Evolutionary conservation across 2,329 filamentous ascomycete species (phyloP).

Genomic region (Penicillium vulpinum): DNA sequence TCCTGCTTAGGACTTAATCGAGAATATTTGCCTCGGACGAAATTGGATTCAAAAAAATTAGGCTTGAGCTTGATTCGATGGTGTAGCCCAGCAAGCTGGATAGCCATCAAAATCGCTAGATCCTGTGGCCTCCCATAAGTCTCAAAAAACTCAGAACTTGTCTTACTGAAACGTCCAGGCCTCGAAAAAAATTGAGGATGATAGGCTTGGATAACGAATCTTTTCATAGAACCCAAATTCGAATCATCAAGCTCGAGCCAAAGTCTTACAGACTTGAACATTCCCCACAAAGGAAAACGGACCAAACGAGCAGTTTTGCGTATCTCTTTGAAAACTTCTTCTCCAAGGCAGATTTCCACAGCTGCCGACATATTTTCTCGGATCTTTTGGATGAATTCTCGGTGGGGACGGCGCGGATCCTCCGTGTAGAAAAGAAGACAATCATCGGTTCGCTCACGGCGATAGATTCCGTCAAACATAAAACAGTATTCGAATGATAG

Average conservation of each 20-base stretch:
- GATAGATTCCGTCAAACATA: constrained; percentile 3
- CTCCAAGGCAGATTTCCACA: background rate
- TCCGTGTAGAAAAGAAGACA: background rate
- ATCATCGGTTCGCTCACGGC: background rate
- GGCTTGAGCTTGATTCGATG: background rate
- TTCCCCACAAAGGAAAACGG: background rate
- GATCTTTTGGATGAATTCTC: background rate
- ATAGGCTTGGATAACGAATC: background rate
- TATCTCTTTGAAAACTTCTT: background rate
- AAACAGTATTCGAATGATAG: background rate
- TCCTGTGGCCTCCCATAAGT: background rate
- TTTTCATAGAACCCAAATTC: background rate
- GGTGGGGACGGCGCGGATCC: background rate
- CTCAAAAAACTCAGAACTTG: background rate
- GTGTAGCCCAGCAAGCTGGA: background rate
- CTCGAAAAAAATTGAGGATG: background rate
- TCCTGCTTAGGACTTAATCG: background rate
- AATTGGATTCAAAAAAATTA: background rate
- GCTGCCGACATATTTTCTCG: background rate
- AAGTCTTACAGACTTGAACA: background rate
- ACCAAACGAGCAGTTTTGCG: background rate
- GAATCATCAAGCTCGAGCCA: background rate
- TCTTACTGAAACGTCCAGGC: background rate
- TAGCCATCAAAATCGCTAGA: background rate
- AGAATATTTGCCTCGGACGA: background rate